A percentile compares a stretch with the other conserved stretches of the same genome.
Conservation (phyloP, 306 rosid species). For the Lotus japonicus region DNA sequence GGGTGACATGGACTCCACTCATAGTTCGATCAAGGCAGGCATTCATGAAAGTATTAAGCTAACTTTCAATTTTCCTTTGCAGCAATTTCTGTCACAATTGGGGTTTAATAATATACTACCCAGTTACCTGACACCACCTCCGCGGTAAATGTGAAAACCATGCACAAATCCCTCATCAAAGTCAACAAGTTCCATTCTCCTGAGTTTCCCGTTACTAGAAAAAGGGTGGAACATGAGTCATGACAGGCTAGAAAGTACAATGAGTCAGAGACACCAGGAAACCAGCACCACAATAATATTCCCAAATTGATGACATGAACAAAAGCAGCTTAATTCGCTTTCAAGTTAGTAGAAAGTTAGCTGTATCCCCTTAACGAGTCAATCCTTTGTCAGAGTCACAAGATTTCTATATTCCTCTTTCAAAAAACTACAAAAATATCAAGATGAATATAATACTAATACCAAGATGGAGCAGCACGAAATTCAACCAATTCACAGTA, state of each 20-base stretch:
- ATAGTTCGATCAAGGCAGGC: no score
- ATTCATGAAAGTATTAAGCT: no score
- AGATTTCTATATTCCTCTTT: conserved; percentile 8
- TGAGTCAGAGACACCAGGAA: neutral
- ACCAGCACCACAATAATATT: conserved; percentile 21
- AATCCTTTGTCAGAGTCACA: conserved; percentile 19
- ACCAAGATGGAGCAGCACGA: neutral
- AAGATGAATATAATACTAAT: neutral
- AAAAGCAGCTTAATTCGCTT: no score
- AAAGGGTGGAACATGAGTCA: neutral
- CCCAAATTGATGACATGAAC: neutral
- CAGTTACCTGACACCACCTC: no score
- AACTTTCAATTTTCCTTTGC: no score
- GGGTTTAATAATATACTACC: no score
- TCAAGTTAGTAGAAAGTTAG: conserved; percentile 17
- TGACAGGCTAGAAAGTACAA: conserved; percentile 18
- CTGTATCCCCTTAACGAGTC: conserved; percentile 11
- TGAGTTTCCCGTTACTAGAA: neutral
- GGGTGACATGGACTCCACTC: no score
- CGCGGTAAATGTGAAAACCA: no score
- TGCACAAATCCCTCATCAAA: no score
- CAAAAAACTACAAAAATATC: neutral
- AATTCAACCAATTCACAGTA: conserved; percentile 14
- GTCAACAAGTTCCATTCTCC: neutral
- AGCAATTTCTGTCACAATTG: no score